Evolutionary conservation across 257 asterid species (phyloP).

Genomic region (Leonotis leonurus): DNA sequence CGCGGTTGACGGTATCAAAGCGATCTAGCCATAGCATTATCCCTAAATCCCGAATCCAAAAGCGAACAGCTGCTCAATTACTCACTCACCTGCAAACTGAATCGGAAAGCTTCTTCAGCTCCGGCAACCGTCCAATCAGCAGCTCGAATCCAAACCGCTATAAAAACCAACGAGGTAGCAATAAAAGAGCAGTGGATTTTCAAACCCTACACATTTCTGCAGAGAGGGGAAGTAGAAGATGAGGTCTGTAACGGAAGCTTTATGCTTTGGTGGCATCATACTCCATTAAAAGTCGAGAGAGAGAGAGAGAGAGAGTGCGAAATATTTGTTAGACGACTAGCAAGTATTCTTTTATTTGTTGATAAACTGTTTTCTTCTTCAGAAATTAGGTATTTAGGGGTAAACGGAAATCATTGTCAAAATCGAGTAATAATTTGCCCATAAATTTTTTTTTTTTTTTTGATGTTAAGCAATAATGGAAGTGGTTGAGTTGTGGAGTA

Average conservation of each 20-base stretch:
- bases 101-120: background rate
- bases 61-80: background rate
- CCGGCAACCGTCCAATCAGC: constrained; percentile 17
- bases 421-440: background rate
- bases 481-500: constrained; percentile 19
- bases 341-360: no score
- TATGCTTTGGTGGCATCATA: constrained; percentile 27
- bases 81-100: constrained; percentile 15
- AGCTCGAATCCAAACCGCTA: constrained; percentile 16
- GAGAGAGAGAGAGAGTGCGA: constrained; percentile 16
- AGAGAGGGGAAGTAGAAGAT: constrained; percentile 22
- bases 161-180: constrained; percentile 2
- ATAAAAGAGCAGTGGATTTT: background rate
- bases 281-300: constrained; percentile 28
- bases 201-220: constrained; percentile 20
- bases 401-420: constrained; percentile 15
- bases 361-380: background rate
- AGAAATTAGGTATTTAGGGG: constrained; percentile 4
- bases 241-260: constrained; percentile 25
- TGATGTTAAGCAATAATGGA: constrained; percentile 8
- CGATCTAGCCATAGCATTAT: constrained; percentile 21
- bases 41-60: constrained; percentile 12
- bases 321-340: background rate
- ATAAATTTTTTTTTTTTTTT: no score
- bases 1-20: constrained; percentile 23